Evolutionary conservation across 768 basidiomycete genomes (phyloP).

Genomic region (Lactarius pseudohatsudake): DNA sequence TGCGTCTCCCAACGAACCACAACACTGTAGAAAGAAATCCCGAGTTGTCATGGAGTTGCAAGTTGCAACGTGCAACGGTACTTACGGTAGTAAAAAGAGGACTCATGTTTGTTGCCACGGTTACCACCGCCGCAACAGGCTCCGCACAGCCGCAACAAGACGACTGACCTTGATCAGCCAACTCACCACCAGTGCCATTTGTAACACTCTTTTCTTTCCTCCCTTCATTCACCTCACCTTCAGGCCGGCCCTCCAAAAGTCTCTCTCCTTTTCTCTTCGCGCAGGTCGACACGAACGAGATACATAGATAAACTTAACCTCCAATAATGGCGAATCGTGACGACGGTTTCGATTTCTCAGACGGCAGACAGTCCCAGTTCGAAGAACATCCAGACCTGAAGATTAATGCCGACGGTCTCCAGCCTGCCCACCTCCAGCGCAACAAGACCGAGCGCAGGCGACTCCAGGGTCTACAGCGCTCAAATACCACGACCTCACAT

Average conservation of each 20-base stretch:
- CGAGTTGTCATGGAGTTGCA: neutral
- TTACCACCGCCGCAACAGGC: neutral
- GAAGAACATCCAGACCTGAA: conserved; percentile 23
- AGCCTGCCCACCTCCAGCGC: conserved; percentile 61
- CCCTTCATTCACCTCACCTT: conserved; percentile 1
- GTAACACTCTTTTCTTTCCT: neutral
- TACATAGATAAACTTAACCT: neutral
- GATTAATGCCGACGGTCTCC: conserved; percentile 27
- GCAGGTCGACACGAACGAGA: conserved; percentile 12
- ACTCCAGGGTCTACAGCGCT: conserved; percentile 81
- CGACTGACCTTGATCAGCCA: neutral
- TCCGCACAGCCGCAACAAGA: neutral
- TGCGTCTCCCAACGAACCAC: too few relatives aligned
- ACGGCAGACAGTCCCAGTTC: conserved; percentile 23
- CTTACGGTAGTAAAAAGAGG: too few relatives aligned
- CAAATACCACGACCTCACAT: conserved; percentile 41
- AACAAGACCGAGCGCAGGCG: conserved; percentile 85
- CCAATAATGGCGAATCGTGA: conserved; percentile 11
- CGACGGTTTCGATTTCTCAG: conserved; percentile 28
- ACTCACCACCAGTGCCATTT: neutral
- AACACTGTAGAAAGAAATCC: neutral
- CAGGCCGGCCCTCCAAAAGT: conserved; percentile 14
- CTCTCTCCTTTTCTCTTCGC: neutral
- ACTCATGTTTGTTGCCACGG: too few relatives aligned
- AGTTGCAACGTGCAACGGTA: neutral